phyloP scores from a whole-genome alignment of 345 rosid genomes.

The Linum trigynum region DNA sequence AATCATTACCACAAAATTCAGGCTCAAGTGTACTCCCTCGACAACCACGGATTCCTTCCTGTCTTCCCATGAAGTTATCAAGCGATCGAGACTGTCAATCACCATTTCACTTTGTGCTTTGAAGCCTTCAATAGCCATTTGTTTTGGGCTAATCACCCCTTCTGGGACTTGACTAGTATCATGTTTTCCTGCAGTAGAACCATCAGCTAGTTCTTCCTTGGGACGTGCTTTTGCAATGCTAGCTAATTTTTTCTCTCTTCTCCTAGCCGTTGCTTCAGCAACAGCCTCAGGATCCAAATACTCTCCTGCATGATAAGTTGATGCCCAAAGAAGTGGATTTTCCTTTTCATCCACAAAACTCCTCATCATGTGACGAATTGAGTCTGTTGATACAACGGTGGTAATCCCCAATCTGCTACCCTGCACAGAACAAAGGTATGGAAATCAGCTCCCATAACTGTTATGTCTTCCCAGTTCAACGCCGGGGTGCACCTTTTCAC shows the following conservation, averaged over 20 bases:
- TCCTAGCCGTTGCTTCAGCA: conserved; percentile 83
- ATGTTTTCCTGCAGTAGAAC: conserved; percentile 35
- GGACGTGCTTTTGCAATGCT: conserved; percentile 16
- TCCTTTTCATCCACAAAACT: conserved; percentile 87
- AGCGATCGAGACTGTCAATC: conserved; percentile 92
- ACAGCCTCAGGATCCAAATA: conserved; percentile 83
- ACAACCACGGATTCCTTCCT: conserved; percentile 94
- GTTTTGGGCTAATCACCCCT: conserved; percentile 55
- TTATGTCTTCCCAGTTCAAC: too few species aligned
- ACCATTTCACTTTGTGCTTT: conserved; percentile 99
- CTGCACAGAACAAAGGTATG: conserved; percentile 21
- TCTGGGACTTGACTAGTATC: conserved; percentile 26
- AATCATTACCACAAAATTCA: conserved; percentile 84
- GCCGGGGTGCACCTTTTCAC: too few species aligned
- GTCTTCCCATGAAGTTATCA: conserved; percentile 94
- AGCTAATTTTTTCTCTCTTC: conserved; percentile 56
- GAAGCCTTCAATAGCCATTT: conserved; percentile 93
- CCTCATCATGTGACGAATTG: conserved; percentile 98
- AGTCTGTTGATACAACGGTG: conserved; percentile 90
- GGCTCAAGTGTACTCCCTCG: conserved; percentile 98
- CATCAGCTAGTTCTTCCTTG: conserved; percentile 35
- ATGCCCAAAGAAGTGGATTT: conserved; percentile 94
- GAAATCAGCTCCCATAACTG: neutral
- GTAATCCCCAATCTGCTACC: conserved; percentile 85
- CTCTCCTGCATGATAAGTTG: conserved; percentile 98